Evolutionary conservation across 2,329 filamentous ascomycete species (phyloP), one percentile per base, ranked within the genome.

Genomic region (Pseudogymnoascus sp.): DNA sequence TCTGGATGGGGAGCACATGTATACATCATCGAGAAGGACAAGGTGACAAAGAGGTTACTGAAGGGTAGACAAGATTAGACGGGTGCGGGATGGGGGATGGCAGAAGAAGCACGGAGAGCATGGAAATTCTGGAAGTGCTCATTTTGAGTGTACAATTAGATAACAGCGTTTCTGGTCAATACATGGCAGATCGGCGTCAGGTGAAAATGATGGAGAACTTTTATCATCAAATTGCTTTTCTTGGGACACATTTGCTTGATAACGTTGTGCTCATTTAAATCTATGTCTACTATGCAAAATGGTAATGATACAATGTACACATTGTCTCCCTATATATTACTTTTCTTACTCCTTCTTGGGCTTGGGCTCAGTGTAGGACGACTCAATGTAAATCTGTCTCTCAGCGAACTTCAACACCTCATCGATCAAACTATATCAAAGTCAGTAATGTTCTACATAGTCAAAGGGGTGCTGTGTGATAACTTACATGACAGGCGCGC

Each of bases 11-110:
- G 95, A 75, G 95, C 95, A 40, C 92, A 99, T 75, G 95, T 99
- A 71, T 99, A 97, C 81, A 96, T 99, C 74, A 96, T 99, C 77
- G 95, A 97, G 83, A 99, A 99, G 85, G 93, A 96, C 81, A 97
- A 97, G 89, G 91, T 99, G 68, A 97, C 95, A 74, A 97, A 97
- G 88, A 85, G 95, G 77, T 86, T 99, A 87, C 82, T 99, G 77
- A 97, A 97, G 87, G 93, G 93, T 75, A 87, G 93, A 82, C 93
- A 97, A 81, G 93, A 97, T 77, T 93, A 91, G 75, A 71, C 35
- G 62, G 64, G 5, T 8, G 5, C 17, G 40, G 40, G 17, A 15
- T 44, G 26, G 26, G 26, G 6, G 9, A 28, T 28, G 7, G 40
- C 19, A 47, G 42, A 47, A 47, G 42, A 26, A 26, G 42, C 26